phyloP scores from a whole-genome alignment of 1,284 basidiomycete species.

The Cryptococcus hybrid region DNA sequence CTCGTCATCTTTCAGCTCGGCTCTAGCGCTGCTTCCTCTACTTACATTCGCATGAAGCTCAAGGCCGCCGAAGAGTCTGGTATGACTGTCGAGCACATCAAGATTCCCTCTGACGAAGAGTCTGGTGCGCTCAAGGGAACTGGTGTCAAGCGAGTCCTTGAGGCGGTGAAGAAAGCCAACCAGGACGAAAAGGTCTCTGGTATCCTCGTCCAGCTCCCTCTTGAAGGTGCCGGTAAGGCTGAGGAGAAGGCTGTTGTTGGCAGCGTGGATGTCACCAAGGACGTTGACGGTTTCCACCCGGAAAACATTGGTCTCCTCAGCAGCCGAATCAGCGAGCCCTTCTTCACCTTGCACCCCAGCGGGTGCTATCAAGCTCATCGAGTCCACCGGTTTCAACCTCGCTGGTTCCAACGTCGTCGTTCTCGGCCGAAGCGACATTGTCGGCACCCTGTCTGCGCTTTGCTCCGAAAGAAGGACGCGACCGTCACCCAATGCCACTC shows the following conservation, averaged over 20 bases:
- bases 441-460: constrained; percentile 69
- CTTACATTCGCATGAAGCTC: constrained; percentile 97
- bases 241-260: constrained; percentile 91
- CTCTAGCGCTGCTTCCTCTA: constrained; percentile 79
- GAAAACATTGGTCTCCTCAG: constrained; percentile 97
- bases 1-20: constrained; percentile 96
- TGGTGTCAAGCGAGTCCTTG: constrained; percentile 70
- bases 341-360: constrained; percentile 89
- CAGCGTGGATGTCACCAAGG: constrained; percentile 90
- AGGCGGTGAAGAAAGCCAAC: constrained; percentile 78
- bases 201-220: constrained; percentile 95
- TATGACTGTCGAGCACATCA: constrained; percentile 81
- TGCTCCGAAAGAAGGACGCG: constrained; percentile 86
- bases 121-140: constrained; percentile 27
- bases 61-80: constrained; percentile 96
- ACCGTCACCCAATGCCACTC: constrained; percentile 99
- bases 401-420: constrained; percentile 83
- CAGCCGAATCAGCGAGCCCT: constrained; percentile 83
- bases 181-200: constrained; percentile 79
- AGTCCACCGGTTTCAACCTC: constrained; percentile 73
- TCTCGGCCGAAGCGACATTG: constrained; percentile 96
- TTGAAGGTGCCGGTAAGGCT: constrained; percentile 77
- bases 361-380: constrained; percentile 85
- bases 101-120: constrained; percentile 66
- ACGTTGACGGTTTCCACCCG: constrained; percentile 98